These are phyloP conservation scores for Carallia brachiata DNA, from an alignment of 345 rosid species.

Conservation along the genomic window DNA sequence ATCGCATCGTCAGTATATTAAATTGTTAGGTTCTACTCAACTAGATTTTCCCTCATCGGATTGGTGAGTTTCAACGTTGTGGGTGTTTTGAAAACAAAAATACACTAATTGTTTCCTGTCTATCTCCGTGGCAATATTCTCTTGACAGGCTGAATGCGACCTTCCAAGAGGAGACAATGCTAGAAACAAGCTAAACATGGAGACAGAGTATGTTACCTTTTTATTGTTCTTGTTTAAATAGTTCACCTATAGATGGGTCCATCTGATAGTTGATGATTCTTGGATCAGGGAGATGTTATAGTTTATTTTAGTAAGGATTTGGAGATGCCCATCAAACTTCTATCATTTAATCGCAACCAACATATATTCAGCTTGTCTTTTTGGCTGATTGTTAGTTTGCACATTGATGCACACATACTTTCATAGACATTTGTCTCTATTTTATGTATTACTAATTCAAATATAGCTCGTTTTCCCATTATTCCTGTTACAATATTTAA, in stretches of 20 bases:
- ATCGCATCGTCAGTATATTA: neutral
- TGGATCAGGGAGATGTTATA: neutral
- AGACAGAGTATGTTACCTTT: slow-evolving; percentile 60
- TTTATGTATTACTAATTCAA: too few species aligned
- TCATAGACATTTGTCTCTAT: too few species aligned
- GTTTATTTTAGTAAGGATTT: too few species aligned
- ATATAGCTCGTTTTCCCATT: too few species aligned
- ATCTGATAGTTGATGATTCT: neutral
- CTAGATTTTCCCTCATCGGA: too few species aligned
- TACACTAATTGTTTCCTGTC: slow-evolving; percentile 5
- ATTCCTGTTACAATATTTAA: too few species aligned
- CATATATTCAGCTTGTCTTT: too few species aligned
- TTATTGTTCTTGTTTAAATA: slow-evolving; percentile 14
- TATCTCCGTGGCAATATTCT: slow-evolving; percentile 12
- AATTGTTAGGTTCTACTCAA: neutral
- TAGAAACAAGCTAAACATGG: slow-evolving; percentile 75
- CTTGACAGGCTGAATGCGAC: slow-evolving; percentile 68
- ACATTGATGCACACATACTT: too few species aligned
- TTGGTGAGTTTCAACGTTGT: neutral
- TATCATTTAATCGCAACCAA: too few species aligned
- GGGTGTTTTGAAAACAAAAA: too few species aligned
- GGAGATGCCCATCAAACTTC: too few species aligned
- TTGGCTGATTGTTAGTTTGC: too few species aligned
- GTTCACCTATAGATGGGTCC: neutral
- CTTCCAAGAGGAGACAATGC: slow-evolving; percentile 56